These are phyloP conservation scores for Torrubiella hemipterigena DNA, from an alignment of 2,329 filamentous ascomycete genomes.

Conservation along the genomic window DNA sequence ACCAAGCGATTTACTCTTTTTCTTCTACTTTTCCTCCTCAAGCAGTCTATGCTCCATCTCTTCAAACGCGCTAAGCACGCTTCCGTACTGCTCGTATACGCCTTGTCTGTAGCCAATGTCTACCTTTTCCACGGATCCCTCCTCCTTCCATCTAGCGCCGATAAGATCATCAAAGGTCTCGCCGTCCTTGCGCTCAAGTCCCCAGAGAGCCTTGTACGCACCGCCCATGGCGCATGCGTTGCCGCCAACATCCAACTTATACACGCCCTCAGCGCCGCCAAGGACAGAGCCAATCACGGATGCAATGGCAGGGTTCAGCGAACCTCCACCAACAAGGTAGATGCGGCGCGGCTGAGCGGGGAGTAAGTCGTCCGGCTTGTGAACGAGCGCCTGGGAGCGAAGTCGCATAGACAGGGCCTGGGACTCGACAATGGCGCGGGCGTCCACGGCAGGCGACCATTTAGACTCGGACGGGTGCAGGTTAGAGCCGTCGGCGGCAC, in stretches of 20 bases:
- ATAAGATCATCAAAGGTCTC: constrained; percentile 87
- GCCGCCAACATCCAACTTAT: constrained; percentile 83
- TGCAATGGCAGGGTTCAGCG: constrained; percentile 80
- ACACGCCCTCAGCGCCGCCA: constrained; percentile 81
- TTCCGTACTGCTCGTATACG: constrained; percentile 66
- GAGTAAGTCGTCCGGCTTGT: constrained; percentile 37
- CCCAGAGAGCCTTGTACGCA: constrained; percentile 95
- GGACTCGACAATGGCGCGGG: constrained; percentile 83
- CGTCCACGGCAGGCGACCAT: constrained; percentile 56
- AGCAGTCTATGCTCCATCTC: constrained; percentile 61
- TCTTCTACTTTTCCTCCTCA: constrained; percentile 15
- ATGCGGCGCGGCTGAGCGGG: constrained; percentile 80
- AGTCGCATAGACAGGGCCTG: constrained; percentile 86
- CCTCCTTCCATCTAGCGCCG: constrained; percentile 73
- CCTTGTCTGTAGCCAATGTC: constrained; percentile 68
- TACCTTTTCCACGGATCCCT: constrained; percentile 70
- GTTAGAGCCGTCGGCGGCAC: constrained; percentile 40
- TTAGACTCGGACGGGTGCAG: constrained; percentile 24
- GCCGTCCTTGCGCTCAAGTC: constrained; percentile 51
- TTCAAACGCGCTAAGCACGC: constrained; percentile 64
- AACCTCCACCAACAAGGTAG: constrained; percentile 90
- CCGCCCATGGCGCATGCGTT: constrained; percentile 91
- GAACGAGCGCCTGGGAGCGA: constrained; percentile 66
- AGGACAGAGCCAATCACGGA: constrained; percentile 77
- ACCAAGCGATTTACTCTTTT: constrained; percentile 8